phyloP scores from a whole-genome alignment of 108 stramenopile species.

The Cyclotella cryptica region DNA sequence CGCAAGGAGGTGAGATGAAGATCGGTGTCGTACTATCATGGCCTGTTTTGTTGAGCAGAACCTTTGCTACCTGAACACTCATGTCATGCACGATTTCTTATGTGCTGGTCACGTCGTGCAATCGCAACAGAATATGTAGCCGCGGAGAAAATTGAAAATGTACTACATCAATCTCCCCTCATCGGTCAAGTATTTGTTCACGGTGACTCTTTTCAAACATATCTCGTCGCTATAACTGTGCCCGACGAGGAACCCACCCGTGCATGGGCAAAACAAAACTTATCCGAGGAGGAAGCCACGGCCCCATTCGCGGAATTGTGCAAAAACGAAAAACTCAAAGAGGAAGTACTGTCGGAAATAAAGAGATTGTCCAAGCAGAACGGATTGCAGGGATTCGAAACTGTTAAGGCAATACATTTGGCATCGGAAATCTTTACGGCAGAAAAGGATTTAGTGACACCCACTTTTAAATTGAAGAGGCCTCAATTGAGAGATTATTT shows the following conservation, averaged over 20 bases:
- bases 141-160: constrained; percentile 97
- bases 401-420: constrained; percentile 81
- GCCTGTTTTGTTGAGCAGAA: background rate
- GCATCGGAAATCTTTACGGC: constrained; percentile 78
- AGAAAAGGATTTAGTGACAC: constrained; percentile 91
- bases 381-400: constrained; percentile 94
- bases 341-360: constrained; percentile 74
- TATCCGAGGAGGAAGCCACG: constrained; percentile 22
- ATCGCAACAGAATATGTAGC: constrained; percentile 81
- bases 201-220: constrained; percentile 92
- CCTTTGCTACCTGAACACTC: background rate
- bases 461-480: constrained; percentile 97
- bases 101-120: background rate
- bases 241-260: constrained; percentile 92
- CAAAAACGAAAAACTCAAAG: constrained; percentile 60
- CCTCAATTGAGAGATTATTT: constrained; percentile 80
- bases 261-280: constrained; percentile 54
- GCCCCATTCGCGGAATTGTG: constrained; percentile 81
- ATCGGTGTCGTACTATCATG: background rate
- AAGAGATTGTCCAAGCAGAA: constrained; percentile 62
- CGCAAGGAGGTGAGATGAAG: constrained; percentile 80
- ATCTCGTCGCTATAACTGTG: constrained; percentile 91
- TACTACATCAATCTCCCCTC: constrained; percentile 77
- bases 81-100: background rate
- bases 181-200: constrained; percentile 94